Evolutionary conservation across 345 rosid genomes (phyloP).

Genomic region (Arabis hirsuta): DNA sequence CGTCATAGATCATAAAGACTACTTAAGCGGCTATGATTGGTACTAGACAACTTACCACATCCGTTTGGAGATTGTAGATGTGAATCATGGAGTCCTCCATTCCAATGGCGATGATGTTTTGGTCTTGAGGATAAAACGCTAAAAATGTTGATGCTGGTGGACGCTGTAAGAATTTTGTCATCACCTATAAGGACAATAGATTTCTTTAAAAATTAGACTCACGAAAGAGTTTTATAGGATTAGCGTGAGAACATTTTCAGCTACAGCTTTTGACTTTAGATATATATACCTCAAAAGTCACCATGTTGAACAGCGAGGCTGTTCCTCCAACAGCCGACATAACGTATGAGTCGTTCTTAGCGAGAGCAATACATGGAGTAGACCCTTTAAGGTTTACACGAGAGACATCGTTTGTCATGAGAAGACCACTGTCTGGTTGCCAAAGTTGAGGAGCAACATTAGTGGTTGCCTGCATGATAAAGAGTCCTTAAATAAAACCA

Average conservation of each 20-base stretch:
- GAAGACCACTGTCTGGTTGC: conserved; percentile 94
- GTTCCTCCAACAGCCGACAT: conserved; percentile 95
- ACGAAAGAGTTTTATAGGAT: background rate
- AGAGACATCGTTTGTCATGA: conserved; percentile 77
- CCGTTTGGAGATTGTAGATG: conserved; percentile 80
- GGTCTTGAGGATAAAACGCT: conserved; percentile 88
- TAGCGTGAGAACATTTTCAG: background rate
- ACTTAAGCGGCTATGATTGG: conserved; percentile 1
- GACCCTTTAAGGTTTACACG: conserved; percentile 85
- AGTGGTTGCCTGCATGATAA: conserved; percentile 68
- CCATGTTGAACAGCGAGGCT: conserved; percentile 88
- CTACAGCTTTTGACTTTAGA: background rate
- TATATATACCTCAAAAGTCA: conserved; percentile 77
- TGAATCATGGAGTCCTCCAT: conserved; percentile 90
- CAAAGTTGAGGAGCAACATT: conserved; percentile 77
- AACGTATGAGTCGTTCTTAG: conserved; percentile 91
- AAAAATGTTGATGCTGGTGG: conserved; percentile 87
- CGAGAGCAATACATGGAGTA: conserved; percentile 88
- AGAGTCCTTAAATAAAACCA: background rate
- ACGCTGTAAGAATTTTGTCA: conserved; percentile 87
- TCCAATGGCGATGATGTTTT: conserved; percentile 88
- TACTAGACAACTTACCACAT: conserved; percentile 59
- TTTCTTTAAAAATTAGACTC: conserved; percentile 3
- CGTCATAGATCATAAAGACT: conserved; percentile 13
- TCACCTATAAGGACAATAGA: conserved; percentile 56